A percentile compares a stretch with the other conserved stretches of the same genome.
Evolutionary conservation across 2,329 filamentous ascomycete genomes (phyloP).

Genomic region (Chrysoporthe austroafricana): DNA sequence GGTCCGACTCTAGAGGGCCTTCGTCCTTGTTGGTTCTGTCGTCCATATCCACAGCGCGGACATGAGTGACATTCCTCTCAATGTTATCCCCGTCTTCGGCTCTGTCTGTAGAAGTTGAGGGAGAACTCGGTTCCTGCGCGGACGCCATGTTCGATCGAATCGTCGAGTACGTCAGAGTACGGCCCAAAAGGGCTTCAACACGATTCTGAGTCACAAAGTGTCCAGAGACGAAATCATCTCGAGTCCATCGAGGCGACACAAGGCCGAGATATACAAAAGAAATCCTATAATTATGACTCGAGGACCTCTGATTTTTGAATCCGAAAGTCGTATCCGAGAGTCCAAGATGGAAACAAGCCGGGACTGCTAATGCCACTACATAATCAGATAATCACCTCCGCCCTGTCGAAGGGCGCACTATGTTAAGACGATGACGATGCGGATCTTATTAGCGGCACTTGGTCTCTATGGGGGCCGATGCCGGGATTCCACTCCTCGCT

Average conservation of each 20-base stretch:
- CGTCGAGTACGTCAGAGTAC: neutral
- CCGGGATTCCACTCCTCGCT: neutral
- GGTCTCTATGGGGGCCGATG: neutral
- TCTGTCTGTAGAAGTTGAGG: neutral
- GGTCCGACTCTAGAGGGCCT: constrained; percentile 30
- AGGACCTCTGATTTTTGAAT: neutral
- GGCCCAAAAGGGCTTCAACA: neutral
- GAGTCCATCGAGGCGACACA: neutral
- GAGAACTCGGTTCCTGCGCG: neutral
- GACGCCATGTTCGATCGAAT: neutral
- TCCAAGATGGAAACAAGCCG: constrained; percentile 1
- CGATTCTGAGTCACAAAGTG: neutral
- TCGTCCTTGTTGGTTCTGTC: constrained; percentile 20
- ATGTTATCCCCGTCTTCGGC: constrained; percentile 10
- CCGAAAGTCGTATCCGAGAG: neutral
- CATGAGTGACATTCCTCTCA: constrained; percentile 9
- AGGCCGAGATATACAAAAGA: neutral
- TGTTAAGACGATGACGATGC: neutral
- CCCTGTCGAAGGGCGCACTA: constrained; percentile 1
- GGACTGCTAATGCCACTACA: neutral
- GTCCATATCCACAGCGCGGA: constrained; percentile 7
- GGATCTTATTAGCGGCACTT: neutral
- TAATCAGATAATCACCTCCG: neutral
- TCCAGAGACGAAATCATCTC: neutral
- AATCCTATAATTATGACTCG: neutral